Percentiles rank a stretch among this genome's conserved stretches.
These are phyloP conservation scores for Pyrenophora tritici-repentis DNA, from an alignment of 2,329 filamentous ascomycete species.

Conservation along the genomic window DNA sequence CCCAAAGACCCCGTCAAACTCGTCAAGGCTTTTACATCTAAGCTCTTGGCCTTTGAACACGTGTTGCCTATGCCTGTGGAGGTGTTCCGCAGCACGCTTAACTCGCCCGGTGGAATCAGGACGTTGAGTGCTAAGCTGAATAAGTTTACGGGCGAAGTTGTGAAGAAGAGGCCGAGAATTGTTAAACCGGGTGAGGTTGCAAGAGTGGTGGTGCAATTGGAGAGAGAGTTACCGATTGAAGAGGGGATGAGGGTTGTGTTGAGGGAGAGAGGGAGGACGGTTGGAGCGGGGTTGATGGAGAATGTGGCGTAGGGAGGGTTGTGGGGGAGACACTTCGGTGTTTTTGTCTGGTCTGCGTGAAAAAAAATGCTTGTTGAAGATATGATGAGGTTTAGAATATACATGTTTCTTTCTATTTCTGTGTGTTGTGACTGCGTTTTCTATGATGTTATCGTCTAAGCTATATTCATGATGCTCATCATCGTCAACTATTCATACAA, in stretches of 20 bases:
- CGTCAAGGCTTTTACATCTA: conserved; percentile 75
- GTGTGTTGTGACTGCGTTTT: neutral
- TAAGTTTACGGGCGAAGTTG: conserved; percentile 73
- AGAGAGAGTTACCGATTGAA: conserved; percentile 77
- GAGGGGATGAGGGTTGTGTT: conserved; percentile 79
- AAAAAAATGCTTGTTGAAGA: neutral
- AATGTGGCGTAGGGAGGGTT: conserved; percentile 23
- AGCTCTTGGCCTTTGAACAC: conserved; percentile 87
- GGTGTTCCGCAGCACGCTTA: conserved; percentile 82
- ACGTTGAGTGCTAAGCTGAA: conserved; percentile 76
- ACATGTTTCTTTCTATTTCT: neutral
- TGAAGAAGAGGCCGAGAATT: conserved; percentile 84
- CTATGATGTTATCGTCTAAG: no score
- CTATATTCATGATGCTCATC: neutral
- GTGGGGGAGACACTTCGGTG: no score
- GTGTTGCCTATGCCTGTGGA: conserved; percentile 88
- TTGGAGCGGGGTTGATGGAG: conserved; percentile 86
- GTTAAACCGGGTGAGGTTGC: conserved; percentile 80
- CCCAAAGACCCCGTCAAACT: conserved; percentile 69
- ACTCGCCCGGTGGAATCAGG: conserved; percentile 75
- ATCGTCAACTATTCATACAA: neutral
- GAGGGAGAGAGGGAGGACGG: conserved; percentile 77
- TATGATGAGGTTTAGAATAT: no score
- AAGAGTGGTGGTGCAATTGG: conserved; percentile 75
- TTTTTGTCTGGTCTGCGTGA: no score